Base-by-base conservation (phyloP, 768 basidiomycete genomes). In the Trametes cinnabarina region DNA sequence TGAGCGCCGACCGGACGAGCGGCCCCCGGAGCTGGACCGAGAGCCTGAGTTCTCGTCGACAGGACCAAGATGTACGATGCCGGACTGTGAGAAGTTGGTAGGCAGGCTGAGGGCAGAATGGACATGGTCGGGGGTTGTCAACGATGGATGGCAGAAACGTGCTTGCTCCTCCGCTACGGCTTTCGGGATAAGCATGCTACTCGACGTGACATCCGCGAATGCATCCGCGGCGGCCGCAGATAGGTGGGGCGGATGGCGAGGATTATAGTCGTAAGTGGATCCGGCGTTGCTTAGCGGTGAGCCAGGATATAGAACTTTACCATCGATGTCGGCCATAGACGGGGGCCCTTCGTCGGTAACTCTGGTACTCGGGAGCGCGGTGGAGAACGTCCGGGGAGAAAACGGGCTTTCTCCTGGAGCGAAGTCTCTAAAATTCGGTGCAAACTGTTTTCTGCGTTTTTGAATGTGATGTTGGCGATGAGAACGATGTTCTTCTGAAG, bases 31-130 rank as follows among this genome's bases (percentile, higher is more conserved):
- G 11, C 40, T 56, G 2, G 64, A 61, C 5, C 41, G 59, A 4
- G 53, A 51, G n/a, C 37, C 48, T 2, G 53, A 39, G 47, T 44
- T n/a, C 17, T 47, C 30, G 3, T 65, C 61, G 30, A 65, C 9
- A 12, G 70, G 70, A 1, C 58, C 63, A 11, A 71, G 66, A 52
- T 68, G 68, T 12, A 71, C 68, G 49, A 68, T 68, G 1, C 70
- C 70, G n/a, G 61, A 55, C 39, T 67, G 64, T 10, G 69, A 70
- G 49, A 67, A 68, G 58, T 66, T 64, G 32, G 58, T 55, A 0
- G 54, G 60, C 30, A 12, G 30, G 12, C 30, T 32, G 6, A 6
- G 7, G 12, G 7, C 6, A 10, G 51, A 3, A n/a, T 23, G 20
- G 4, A n/a, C 49, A 7, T 42, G 35, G 19, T 22, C 14, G 0